A percentile compares a stretch with the other conserved stretches of the same genome.
Evolutionary conservation across 257 asterid genomes (phyloP).

Genomic region (Solanum bulbocastanum): DNA sequence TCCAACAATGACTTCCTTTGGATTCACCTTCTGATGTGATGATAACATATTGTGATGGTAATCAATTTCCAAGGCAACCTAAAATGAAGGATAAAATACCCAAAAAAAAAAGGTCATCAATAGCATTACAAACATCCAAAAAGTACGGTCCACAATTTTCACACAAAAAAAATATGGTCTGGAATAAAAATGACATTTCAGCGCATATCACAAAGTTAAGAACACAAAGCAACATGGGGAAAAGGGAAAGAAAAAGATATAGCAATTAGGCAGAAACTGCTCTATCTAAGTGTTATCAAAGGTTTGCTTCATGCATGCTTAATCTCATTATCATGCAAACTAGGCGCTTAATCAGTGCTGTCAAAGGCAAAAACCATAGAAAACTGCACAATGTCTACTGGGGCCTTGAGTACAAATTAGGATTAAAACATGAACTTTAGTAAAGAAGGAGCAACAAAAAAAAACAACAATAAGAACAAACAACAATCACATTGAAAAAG

Average conservation of each 20-base stretch:
- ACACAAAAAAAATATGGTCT: background rate
- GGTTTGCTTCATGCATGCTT: background rate
- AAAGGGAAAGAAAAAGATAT: background rate
- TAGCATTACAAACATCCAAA: background rate
- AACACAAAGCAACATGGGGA: background rate
- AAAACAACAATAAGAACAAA: background rate
- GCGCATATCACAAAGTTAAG: background rate
- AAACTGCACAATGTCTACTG: background rate
- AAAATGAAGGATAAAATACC: background rate
- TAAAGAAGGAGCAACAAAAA: background rate
- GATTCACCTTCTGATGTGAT: slow-evolving; percentile 91
- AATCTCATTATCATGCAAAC: background rate
- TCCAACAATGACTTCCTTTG: slow-evolving; percentile 96
- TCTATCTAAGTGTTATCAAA: background rate
- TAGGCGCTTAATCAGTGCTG: background rate
- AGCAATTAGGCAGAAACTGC: background rate
- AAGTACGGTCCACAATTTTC: background rate
- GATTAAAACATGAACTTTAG: background rate
- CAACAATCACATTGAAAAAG: background rate
- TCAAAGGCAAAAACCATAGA: background rate
- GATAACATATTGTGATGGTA: slow-evolving; percentile 86
- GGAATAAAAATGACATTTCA: background rate
- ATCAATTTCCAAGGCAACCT: slow-evolving; percentile 97
- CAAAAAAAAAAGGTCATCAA: background rate
- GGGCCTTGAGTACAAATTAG: background rate